phyloP scores from a whole-genome alignment of 352 stramenopile species.

The Thalassiosira oceanica region DNA sequence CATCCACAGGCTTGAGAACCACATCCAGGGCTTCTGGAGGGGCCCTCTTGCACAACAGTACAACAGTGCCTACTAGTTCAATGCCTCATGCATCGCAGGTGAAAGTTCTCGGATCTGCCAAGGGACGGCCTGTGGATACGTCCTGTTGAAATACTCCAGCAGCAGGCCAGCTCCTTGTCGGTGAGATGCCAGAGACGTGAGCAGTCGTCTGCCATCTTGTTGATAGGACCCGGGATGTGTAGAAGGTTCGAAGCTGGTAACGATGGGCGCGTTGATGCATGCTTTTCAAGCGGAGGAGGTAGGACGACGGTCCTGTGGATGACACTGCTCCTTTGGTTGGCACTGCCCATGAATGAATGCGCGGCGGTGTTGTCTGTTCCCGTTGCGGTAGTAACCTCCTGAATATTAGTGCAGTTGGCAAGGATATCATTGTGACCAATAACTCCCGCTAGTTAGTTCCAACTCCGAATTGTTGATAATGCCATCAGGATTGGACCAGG shows the following conservation, averaged over 20 bases:
- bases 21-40: no score
- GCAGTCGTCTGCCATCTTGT: constrained; percentile 29
- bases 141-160: constrained; percentile 28
- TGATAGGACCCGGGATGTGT: constrained; percentile 17
- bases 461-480: constrained; percentile 49
- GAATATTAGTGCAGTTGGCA: background rate
- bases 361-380: constrained; percentile 26
- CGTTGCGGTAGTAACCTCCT: constrained; percentile 14
- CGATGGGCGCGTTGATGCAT: no score
- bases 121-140: constrained; percentile 20
- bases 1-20: no score
- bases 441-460: constrained; percentile 28
- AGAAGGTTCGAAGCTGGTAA: constrained; percentile 7
- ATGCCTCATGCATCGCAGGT: no score
- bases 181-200: constrained; percentile 27
- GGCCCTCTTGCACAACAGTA: no score
- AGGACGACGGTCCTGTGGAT: no score
- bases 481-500: no score
- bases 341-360: no score
- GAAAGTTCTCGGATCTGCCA: no score
- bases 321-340: constrained; percentile 15
- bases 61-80: no score
- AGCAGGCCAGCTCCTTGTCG: constrained; percentile 15
- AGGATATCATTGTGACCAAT: constrained; percentile 29
- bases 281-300: no score